Conservation (phyloP, 2,329 filamentous ascomycete genomes). For the Trichoderma guizhouense region DNA sequence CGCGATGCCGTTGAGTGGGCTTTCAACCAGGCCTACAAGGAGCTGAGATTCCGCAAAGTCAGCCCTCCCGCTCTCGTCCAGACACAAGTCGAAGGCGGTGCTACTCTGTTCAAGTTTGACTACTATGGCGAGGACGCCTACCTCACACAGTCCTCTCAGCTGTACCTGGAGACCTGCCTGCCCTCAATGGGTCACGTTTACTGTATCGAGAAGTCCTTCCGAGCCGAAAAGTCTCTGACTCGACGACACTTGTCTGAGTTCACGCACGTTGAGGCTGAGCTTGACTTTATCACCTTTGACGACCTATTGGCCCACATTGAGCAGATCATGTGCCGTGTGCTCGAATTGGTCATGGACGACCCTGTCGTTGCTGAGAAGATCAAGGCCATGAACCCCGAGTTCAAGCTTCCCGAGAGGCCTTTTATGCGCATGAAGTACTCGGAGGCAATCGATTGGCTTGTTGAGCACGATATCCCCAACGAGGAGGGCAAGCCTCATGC, state of each 20-base stretch:
- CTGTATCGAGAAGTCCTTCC: slow-evolving; percentile 98
- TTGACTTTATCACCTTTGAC: slow-evolving; percentile 92
- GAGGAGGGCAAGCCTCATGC: slow-evolving; percentile 86
- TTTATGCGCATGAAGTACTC: slow-evolving; percentile 94
- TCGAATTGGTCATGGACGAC: slow-evolving; percentile 73
- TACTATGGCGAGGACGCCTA: slow-evolving; percentile 91
- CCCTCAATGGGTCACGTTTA: slow-evolving; percentile 92
- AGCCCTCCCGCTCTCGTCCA: slow-evolving; percentile 88
- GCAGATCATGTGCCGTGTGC: slow-evolving; percentile 78
- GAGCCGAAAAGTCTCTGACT: slow-evolving; percentile 92
- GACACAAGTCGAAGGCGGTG: slow-evolving; percentile 90
- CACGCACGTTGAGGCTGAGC: slow-evolving; percentile 92
- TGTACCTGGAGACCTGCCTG: slow-evolving; percentile 94
- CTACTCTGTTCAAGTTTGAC: slow-evolving; percentile 83
- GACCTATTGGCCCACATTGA: slow-evolving; percentile 88
- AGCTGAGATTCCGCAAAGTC: slow-evolving; percentile 76
- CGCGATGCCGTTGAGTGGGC: slow-evolving; percentile 76
- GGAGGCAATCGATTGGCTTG: slow-evolving; percentile 92
- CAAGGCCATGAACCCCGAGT: slow-evolving; percentile 86
- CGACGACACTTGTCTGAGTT: slow-evolving; percentile 94
- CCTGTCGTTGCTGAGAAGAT: slow-evolving; percentile 69
- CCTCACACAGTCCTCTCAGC: slow-evolving; percentile 93
- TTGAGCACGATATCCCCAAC: slow-evolving; percentile 85
- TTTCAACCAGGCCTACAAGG: slow-evolving; percentile 75
- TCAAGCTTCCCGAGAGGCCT: slow-evolving; percentile 75